Base-by-base conservation (phyloP, 371 early-diverging fungal genomes). In the Lichtheimia ramosa region DNA sequence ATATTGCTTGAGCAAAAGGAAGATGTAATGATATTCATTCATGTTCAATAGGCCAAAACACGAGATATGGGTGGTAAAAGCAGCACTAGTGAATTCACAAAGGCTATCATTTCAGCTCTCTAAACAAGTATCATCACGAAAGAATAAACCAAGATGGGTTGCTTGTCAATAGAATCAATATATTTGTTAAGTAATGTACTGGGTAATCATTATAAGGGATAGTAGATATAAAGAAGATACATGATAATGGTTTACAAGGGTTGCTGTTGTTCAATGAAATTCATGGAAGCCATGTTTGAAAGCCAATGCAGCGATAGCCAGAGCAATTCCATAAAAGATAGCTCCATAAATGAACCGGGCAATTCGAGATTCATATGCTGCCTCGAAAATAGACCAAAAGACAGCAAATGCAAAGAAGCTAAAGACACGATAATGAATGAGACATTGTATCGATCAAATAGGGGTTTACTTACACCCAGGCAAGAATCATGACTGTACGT, bases 71-170 rank as follows among this genome's bases (percentile, higher is more conserved):
- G 68, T 49, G 68, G 64, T 25, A 48, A 34, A 23, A 59, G 59
- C 70, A 82, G 84, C 59, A 94, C 94, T 58, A 91, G 90, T 51
- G 92, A 94, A 58, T 96, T 96, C 62, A 95, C 95, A 54, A 71
- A 74, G 54, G 86, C 85, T 25, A 77, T 91, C 8, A 64, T 64
- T 24, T 54, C 21, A 43, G 63, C 58, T 3, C 63, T 63, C 20
- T 63, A 48, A n/a, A n/a, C n/a, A n/a, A 54, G 53, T 18, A 10
- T 6, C 10, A 10, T 34, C 1, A 34, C 2, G 34, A 10, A 34
- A 10, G 10, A 34, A 34, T 34, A 34, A 34, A 34, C 10, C 34
- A 34, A 34, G 34, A 34, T 10, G 34, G 27, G 10, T 34, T 6
- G 10, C 34, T 34, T 8, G 34, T 34, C 34, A 34, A 34, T 34